Conservation (phyloP, 2,329 filamentous ascomycete species). For the Ophiocordyceps camponoti-floridani region DNA sequence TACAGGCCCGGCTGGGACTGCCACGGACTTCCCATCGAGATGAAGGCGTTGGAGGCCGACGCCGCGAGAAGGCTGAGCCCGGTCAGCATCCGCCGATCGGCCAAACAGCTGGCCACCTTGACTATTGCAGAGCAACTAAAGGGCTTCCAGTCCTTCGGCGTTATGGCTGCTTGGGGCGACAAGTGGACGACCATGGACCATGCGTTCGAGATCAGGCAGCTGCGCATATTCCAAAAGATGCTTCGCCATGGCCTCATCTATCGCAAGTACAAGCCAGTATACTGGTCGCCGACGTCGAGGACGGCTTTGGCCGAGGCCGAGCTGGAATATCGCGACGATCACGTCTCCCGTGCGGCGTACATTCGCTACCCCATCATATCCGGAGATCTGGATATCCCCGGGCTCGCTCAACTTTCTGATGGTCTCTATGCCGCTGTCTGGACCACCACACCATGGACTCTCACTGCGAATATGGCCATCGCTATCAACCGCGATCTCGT, state of each 20-base stretch:
- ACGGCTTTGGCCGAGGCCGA: constrained; percentile 74
- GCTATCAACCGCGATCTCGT: constrained; percentile 58
- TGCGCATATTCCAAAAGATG: constrained; percentile 60
- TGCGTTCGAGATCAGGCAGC: constrained; percentile 55
- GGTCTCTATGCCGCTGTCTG: constrained; percentile 72
- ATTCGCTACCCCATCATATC: constrained; percentile 56
- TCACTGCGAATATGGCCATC: constrained; percentile 83
- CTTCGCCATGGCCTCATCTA: constrained; percentile 58
- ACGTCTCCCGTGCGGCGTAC: constrained; percentile 56
- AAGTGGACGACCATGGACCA: constrained; percentile 67
- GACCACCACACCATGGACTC: constrained; percentile 96
- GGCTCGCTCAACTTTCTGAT: constrained; percentile 21
- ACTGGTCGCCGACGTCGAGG: constrained; percentile 66
- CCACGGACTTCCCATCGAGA: constrained; percentile 89
- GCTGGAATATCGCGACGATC: constrained; percentile 64
- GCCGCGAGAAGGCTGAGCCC: constrained; percentile 25
- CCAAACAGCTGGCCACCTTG: constrained; percentile 45
- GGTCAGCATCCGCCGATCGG: constrained; percentile 43
- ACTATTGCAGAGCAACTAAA: constrained; percentile 58
- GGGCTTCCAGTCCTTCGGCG: constrained; percentile 52
- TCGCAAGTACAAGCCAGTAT: constrained; percentile 64
- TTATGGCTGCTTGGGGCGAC: constrained; percentile 67
- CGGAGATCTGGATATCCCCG: constrained; percentile 12
- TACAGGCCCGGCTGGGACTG: constrained; percentile 96
- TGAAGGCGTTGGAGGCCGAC: constrained; percentile 63